phyloP scores from a whole-genome alignment of 306 rosid genomes.

The Neltuma alba region DNA sequence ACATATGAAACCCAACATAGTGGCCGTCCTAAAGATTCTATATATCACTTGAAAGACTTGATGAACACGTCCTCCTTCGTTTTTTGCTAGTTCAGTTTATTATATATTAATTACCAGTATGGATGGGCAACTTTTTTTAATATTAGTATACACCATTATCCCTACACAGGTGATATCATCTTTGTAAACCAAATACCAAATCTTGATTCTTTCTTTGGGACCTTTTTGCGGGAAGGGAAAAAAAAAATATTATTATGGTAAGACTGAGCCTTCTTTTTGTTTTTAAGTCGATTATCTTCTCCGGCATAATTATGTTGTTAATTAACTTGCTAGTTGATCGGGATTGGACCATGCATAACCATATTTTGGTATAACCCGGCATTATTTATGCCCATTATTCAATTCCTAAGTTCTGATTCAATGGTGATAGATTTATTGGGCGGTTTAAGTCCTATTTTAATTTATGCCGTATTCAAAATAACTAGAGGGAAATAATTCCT shows the following conservation, averaged over 20 bases:
- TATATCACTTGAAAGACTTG: conserved; percentile 43
- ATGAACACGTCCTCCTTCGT: conserved; percentile 10
- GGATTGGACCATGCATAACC: conserved; percentile 28
- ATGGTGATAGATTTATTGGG: background rate
- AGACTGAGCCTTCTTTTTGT: background rate
- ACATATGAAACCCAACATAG: conserved; percentile 45
- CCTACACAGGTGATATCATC: conserved; percentile 33
- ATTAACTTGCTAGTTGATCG: conserved; percentile 31
- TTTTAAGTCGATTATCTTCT: conserved; percentile 1
- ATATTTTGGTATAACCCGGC: too few relatives aligned
- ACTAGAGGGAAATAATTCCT: too few relatives aligned
- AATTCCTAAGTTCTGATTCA: too few relatives aligned
- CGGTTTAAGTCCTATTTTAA: background rate
- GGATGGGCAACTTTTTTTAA: conserved; percentile 15
- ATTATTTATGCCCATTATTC: background rate
- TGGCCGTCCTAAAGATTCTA: conserved; percentile 85
- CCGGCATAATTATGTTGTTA: conserved; percentile 20
- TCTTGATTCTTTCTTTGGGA: conserved; percentile 29
- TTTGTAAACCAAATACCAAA: conserved; percentile 33
- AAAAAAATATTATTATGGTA: background rate
- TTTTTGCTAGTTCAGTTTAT: background rate
- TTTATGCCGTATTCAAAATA: background rate
- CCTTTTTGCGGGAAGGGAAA: conserved; percentile 15
- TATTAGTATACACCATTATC: conserved; percentile 4
- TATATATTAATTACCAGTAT: background rate